Evolutionary conservation across 1,284 basidiomycete species (phyloP).

Genomic region (Somion occarium): DNA sequence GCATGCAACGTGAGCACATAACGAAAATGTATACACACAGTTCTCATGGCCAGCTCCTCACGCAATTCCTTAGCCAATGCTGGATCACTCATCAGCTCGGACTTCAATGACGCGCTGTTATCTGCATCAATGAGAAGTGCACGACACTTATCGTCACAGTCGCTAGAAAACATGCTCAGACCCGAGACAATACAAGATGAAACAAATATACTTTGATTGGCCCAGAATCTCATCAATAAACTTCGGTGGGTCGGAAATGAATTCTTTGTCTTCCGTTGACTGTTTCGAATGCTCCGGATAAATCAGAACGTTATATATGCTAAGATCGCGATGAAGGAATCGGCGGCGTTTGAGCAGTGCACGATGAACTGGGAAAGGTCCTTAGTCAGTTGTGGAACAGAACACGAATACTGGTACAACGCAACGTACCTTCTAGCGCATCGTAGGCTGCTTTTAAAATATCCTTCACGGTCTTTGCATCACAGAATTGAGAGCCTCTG

Average conservation of each 20-base stretch:
- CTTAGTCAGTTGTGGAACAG: too few relatives aligned
- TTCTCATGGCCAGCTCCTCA: conserved; percentile 2
- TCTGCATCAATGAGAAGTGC: conserved; percentile 11
- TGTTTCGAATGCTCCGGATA: conserved; percentile 8
- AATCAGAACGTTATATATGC: conserved; percentile 11
- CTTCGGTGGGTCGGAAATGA: conserved; percentile 4
- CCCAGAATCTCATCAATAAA: conserved; percentile 10
- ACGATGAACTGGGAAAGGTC: conserved; percentile 6
- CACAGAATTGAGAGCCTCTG: neutral
- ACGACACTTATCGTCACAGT: neutral
- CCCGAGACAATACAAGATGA: too few relatives aligned
- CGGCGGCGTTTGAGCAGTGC: neutral
- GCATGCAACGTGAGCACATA: too few relatives aligned
- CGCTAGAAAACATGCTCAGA: too few relatives aligned
- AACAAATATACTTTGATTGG: too few relatives aligned
- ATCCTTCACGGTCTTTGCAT: conserved; percentile 7
- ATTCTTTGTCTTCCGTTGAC: neutral
- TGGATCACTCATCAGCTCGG: too few relatives aligned
- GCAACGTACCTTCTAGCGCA: conserved; percentile 9
- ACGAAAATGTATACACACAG: too few relatives aligned
- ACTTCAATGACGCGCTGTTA: neutral
- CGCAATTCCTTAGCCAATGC: neutral
- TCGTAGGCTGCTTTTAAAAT: conserved; percentile 11
- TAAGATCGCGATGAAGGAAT: conserved; percentile 11
- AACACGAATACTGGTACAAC: too few relatives aligned